Percentiles rank a stretch among this genome's conserved stretches.
Conservation (phyloP, 108 stramenopile species). For the Pseudonitzschia delicatissima region DNA sequence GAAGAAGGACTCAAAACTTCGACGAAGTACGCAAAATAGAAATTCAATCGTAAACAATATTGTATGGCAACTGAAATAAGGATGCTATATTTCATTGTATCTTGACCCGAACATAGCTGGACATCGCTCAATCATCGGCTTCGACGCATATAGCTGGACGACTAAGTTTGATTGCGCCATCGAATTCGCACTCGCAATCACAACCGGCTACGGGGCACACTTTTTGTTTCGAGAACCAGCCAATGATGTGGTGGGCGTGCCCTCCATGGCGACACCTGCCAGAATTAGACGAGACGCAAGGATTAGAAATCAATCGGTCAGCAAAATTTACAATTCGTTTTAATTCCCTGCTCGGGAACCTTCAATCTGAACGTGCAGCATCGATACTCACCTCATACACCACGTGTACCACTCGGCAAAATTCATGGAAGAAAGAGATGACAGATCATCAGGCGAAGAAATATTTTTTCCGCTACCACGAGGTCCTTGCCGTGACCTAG, state of each 20-base stretch:
- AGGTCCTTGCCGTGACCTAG: slow-evolving; percentile 43
- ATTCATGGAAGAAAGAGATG: slow-evolving; percentile 58
- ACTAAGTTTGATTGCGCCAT: slow-evolving; percentile 63
- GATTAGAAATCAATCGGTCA: background rate
- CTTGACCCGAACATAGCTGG: background rate
- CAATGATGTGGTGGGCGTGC: slow-evolving; percentile 80
- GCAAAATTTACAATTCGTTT: background rate
- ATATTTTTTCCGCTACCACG: slow-evolving; percentile 21
- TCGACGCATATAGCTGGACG: slow-evolving; percentile 20
- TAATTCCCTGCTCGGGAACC: background rate
- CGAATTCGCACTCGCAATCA: slow-evolving; percentile 84
- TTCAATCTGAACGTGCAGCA: background rate
- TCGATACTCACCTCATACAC: slow-evolving; percentile 59
- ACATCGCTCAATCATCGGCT: background rate
- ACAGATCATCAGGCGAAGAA: slow-evolving; percentile 48
- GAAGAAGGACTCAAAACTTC: too few relatives aligned
- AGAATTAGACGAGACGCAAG: background rate
- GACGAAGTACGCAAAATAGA: too few relatives aligned
- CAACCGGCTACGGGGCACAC: slow-evolving; percentile 87
- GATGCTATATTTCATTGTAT: too few relatives aligned
- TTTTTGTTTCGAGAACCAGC: slow-evolving; percentile 83
- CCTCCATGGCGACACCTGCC: slow-evolving; percentile 75
- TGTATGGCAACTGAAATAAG: too few relatives aligned
- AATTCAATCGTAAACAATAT: too few relatives aligned
- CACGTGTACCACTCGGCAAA: slow-evolving; percentile 88